These are phyloP conservation scores for Quaeritorhiza haematococci DNA, from an alignment of 371 early-diverging fungal species.

Conservation along the genomic window DNA sequence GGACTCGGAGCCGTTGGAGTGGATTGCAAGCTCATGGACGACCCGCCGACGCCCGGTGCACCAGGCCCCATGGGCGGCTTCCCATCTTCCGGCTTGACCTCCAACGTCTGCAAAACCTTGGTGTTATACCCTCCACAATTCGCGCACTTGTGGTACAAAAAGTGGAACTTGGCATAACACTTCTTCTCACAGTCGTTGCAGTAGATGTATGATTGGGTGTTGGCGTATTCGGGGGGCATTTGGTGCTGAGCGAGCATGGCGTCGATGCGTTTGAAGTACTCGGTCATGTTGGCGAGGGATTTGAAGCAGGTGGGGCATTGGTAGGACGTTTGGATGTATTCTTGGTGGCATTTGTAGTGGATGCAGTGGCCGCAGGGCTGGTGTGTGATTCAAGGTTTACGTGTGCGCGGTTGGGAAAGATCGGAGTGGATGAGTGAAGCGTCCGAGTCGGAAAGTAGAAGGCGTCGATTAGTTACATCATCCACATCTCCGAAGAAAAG, in stretches of 20 bases:
- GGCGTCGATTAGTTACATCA: no score
- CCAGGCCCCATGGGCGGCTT: no score
- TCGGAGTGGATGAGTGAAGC: no score
- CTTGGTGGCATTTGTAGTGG: constrained; percentile 80
- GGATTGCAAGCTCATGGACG: no score
- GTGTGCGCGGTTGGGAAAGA: no score
- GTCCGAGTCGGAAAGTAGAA: no score
- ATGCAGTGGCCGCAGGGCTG: constrained; percentile 94
- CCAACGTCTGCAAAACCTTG: constrained; percentile 67
- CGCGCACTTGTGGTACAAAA: constrained; percentile 91
- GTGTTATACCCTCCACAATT: constrained; percentile 89
- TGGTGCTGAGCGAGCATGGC: constrained; percentile 69
- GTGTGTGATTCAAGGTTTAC: no score
- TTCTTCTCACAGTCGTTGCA: constrained; percentile 95
- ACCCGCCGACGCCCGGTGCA: no score
- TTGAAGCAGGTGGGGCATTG: constrained; percentile 96
- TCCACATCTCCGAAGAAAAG: no score
- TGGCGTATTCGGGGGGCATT: constrained; percentile 88
- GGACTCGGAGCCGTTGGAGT: no score
- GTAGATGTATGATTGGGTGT: constrained; percentile 64
- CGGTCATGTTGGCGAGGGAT: constrained; percentile 81
- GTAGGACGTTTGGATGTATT: constrained; percentile 80
- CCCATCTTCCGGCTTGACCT: no score
- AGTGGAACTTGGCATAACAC: constrained; percentile 79
- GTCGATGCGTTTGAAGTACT: constrained; percentile 81